Conservation (phyloP, 139 green algal genomes). For the Ettlia oleoabundans region DNA sequence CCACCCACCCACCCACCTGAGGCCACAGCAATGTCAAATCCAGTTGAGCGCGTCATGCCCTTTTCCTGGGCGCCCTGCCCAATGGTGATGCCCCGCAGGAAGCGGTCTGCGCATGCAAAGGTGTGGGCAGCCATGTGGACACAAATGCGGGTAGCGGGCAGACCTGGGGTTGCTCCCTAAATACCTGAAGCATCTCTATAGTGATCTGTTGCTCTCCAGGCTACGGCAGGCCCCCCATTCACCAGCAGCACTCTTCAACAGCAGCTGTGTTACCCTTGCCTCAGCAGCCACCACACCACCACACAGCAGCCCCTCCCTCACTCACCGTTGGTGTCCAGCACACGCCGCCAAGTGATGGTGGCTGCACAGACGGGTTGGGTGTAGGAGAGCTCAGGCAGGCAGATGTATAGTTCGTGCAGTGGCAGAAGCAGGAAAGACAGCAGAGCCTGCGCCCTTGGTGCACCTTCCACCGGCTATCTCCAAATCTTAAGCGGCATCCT, state of each 20-base stretch:
- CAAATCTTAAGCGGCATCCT: too few relatives aligned
- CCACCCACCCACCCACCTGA: conserved; percentile 22
- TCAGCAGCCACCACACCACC: background rate
- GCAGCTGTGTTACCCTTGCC: background rate
- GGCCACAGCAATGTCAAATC: conserved; percentile 97
- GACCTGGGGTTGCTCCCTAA: too few relatives aligned
- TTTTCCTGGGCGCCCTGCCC: conserved; percentile 72
- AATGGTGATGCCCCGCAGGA: conserved; percentile 89
- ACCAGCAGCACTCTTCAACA: background rate
- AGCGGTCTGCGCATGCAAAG: conserved; percentile 72
- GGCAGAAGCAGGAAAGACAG: background rate
- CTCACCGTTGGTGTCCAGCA: conserved; percentile 95
- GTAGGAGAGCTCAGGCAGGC: background rate
- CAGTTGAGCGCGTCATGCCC: conserved; percentile 63
- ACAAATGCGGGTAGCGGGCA: too few relatives aligned
- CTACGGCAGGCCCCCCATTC: too few relatives aligned
- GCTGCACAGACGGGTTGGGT: background rate
- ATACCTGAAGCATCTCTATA: too few relatives aligned
- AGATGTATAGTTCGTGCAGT: background rate
- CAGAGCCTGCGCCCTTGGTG: too few relatives aligned
- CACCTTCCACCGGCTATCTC: too few relatives aligned
- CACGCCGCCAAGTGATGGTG: conserved; percentile 88
- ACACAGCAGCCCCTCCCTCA: background rate
- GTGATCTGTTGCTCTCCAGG: too few relatives aligned
- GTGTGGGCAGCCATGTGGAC: too few relatives aligned